Evolutionary conservation across 768 basidiomycete species (phyloP).

Genomic region (Strobilomyces confusus): DNA sequence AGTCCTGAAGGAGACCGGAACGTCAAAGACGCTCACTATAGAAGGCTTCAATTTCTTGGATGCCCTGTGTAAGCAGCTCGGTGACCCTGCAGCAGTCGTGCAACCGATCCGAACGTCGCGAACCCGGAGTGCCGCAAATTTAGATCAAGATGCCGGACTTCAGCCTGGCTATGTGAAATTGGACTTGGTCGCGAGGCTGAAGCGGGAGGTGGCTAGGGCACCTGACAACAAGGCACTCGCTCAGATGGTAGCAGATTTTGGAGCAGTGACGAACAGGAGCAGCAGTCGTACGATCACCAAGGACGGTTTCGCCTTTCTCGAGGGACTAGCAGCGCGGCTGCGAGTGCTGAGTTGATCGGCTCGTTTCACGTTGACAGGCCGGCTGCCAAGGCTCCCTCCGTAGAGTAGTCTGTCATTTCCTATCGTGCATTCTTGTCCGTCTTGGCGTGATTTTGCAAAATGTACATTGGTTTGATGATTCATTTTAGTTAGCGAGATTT

Average conservation of each 20-base stretch:
- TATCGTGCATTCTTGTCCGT: background rate
- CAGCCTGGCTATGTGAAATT: slow-evolving; percentile 54
- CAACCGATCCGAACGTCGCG: slow-evolving; percentile 47
- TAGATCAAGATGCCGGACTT: slow-evolving; percentile 36
- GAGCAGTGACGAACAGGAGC: slow-evolving; percentile 61
- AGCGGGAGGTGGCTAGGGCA: slow-evolving; percentile 49
- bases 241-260: slow-evolving; percentile 65
- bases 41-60: slow-evolving; percentile 72
- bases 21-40: slow-evolving; percentile 61
- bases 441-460: background rate
- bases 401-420: too few species aligned
- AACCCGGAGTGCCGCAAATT: slow-evolving; percentile 40
- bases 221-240: slow-evolving; percentile 55
- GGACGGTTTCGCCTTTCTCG: slow-evolving; percentile 69
- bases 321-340: slow-evolving; percentile 54
- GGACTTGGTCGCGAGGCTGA: slow-evolving; percentile 55
- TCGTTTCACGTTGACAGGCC: background rate
- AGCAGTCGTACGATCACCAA: slow-evolving; percentile 72
- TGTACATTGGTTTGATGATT: background rate
- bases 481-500: background rate
- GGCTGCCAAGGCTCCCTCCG: background rate
- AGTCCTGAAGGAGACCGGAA: slow-evolving; percentile 56
- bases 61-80: slow-evolving; percentile 64
- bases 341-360: slow-evolving; percentile 23
- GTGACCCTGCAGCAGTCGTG: slow-evolving; percentile 58